A percentile compares a stretch with the other conserved stretches of the same genome.
phyloP scores from a whole-genome alignment of 495 filamentous ascomycete genomes.

The Penicillium paxilli region DNA sequence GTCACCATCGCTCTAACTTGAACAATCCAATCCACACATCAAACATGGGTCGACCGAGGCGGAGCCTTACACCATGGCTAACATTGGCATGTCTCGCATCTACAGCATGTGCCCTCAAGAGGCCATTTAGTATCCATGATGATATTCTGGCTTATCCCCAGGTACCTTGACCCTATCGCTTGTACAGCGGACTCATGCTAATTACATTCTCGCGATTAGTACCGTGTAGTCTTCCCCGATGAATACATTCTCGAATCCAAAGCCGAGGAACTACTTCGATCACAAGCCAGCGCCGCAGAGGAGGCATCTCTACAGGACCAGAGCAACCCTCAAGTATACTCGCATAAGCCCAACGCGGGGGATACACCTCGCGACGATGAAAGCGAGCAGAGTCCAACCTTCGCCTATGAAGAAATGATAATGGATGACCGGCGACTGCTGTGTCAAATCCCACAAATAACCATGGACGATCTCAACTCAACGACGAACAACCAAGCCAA shows the following conservation, averaged over 20 bases:
- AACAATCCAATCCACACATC: not conserved
- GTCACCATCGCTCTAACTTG: no score
- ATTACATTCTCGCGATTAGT: constrained; percentile 48
- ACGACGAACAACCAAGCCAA: constrained; percentile 58
- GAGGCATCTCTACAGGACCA: constrained; percentile 10
- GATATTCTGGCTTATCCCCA: constrained; percentile 92
- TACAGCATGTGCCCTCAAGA: constrained; percentile 51
- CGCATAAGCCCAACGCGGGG: constrained; percentile 12
- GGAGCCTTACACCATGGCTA: constrained; percentile 28
- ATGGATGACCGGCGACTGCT: constrained; percentile 71
- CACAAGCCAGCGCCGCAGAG: constrained; percentile 19
- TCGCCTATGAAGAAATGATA: constrained; percentile 57
- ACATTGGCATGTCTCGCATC: constrained; percentile 37
- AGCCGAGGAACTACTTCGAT: constrained; percentile 59
- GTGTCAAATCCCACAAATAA: constrained; percentile 79
- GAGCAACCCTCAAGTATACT: constrained; percentile 29
- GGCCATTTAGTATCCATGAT: constrained; percentile 79
- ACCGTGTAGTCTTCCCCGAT: constrained; percentile 77
- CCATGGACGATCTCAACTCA: constrained; percentile 38
- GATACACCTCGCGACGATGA: constrained; percentile 2
- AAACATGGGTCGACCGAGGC: constrained; percentile 30
- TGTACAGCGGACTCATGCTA: not conserved
- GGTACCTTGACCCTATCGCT: no score
- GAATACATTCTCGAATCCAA: constrained; percentile 70
- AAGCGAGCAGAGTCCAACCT: not conserved